Evolutionary conservation across 2,329 filamentous ascomycete species (phyloP), one percentile per base, ranked within the genome.

Genomic region (Juglanconis sp.): DNA sequence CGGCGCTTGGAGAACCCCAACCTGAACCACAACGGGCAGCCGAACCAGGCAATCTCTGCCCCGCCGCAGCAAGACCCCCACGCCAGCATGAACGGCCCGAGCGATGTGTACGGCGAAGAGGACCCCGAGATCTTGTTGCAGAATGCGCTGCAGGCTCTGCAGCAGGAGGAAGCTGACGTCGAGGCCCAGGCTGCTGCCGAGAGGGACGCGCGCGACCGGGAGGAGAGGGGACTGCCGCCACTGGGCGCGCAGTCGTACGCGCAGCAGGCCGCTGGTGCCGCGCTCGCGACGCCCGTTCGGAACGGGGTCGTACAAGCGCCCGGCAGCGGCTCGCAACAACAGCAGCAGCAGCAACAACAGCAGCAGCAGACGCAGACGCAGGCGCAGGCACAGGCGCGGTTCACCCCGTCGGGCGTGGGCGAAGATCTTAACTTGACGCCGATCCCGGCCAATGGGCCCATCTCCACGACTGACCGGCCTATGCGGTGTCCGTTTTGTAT

Each of bases 401-500:
- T 32, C 48, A 46, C 48, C 11, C 53, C 53, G 36, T 49, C 42
- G 60, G 10, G 40, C 8, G 68, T 69, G 10, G 72, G 79, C 49
- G 67, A 73, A 4, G 79, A 83, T 40, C 73, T 85, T 38, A 82
- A 77, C 4, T 73, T 85, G 46, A 85, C 82, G 3, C 82, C 83
- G 1, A 84, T 85, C 52, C 77, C 81, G 34, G 78, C 80, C 15
- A 78, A 78, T 15, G 76, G 72, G 4, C 78, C 80, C 7, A 68
- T 81, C 34, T 74, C 79, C 4, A 70, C 72, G 5, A 73, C 75
- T 36, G 80, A 86, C 40, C 71, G 77, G 24, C 81, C 83, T 2
- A 69, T 85, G 34, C 76, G 83, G 17, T 87, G 84, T 64, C 84
- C 84, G 1, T 87, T 85, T 65, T 87, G 84, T 63, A 78, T 87